phyloP scores from a whole-genome alignment of 2,329 filamentous ascomycete species.

The Cordyceps farinosa region DNA sequence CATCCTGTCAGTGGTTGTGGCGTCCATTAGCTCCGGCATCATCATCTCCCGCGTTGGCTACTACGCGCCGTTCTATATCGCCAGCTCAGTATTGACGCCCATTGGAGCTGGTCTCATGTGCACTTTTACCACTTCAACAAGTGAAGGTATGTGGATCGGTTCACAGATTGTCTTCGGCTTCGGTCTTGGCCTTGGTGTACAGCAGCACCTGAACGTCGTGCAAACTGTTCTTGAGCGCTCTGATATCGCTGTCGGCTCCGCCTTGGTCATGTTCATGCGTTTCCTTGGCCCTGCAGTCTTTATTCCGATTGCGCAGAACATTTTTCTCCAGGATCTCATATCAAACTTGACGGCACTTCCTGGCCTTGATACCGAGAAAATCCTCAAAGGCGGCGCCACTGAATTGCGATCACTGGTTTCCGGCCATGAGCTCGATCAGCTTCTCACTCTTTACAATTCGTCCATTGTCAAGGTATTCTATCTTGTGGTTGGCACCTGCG shows the following conservation, averaged over 20 bases:
- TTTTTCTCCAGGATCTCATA: slow-evolving; percentile 44
- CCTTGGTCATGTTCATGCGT: slow-evolving; percentile 37
- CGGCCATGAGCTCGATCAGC: slow-evolving; percentile 21
- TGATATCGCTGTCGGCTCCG: slow-evolving; percentile 40
- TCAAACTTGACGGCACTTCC: slow-evolving; percentile 33
- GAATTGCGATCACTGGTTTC: slow-evolving; percentile 25
- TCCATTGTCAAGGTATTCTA: slow-evolving; percentile 35
- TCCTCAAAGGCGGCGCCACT: slow-evolving; percentile 32
- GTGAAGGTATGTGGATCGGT: slow-evolving; percentile 36
- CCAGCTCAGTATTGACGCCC: slow-evolving; percentile 27
- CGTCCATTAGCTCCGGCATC: slow-evolving; percentile 27
- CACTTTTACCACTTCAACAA: slow-evolving; percentile 29
- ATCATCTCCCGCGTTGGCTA: slow-evolving; percentile 33
- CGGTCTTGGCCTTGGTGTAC: slow-evolving; percentile 37
- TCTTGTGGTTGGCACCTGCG: slow-evolving; percentile 37
- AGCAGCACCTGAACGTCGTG: slow-evolving; percentile 38
- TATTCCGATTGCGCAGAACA: slow-evolving; percentile 43
- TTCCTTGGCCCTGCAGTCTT: slow-evolving; percentile 39
- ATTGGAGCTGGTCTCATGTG: slow-evolving; percentile 37
- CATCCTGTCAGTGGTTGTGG: slow-evolving; percentile 28
- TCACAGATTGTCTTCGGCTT: slow-evolving; percentile 39
- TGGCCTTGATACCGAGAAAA: slow-evolving; percentile 24
- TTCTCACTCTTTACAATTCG: slow-evolving; percentile 37
- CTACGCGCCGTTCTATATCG: slow-evolving; percentile 33
- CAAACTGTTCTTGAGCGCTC: slow-evolving; percentile 38